Percentiles rank a stretch among this genome's conserved stretches.
phyloP scores from a whole-genome alignment of 352 stramenopile species.

The Phytopythium boreale region DNA sequence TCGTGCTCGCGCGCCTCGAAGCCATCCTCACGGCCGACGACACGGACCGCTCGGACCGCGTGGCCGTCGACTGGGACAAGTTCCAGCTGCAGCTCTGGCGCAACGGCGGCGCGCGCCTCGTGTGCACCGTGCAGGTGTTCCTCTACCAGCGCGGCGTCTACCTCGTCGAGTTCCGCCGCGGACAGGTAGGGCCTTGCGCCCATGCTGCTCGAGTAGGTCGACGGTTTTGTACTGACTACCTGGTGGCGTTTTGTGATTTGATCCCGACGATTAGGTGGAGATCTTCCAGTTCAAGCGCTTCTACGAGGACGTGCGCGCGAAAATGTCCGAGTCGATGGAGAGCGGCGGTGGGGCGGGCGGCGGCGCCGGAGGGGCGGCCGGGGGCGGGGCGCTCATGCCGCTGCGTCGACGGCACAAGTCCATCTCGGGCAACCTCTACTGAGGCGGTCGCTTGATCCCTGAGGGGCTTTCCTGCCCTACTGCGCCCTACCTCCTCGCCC shows the following conservation, averaged over 20 bases:
- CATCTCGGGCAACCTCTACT: conserved; percentile 25
- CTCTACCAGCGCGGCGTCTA: conserved; percentile 80
- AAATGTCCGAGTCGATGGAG: conserved; percentile 57
- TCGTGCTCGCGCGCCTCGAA: conserved; percentile 72
- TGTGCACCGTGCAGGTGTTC: conserved; percentile 79
- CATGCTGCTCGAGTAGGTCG: not conserved
- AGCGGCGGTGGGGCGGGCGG: not conserved
- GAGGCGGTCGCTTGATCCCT: not conserved
- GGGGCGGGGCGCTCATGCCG: conserved; percentile 7
- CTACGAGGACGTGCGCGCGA: conserved; percentile 73
- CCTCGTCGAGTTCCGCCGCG: conserved; percentile 74
- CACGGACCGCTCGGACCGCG: conserved; percentile 34
- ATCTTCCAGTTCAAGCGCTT: conserved; percentile 89
- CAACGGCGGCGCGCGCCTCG: conserved; percentile 37
- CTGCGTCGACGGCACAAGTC: conserved; percentile 72
- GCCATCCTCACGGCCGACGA: conserved; percentile 27
- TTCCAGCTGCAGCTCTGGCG: conserved; percentile 75
- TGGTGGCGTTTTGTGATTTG: too few relatives aligned
- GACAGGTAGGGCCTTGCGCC: conserved; percentile 50
- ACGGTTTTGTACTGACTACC: too few relatives aligned
- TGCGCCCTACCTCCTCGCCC: not conserved
- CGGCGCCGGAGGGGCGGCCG: conserved; percentile 6
- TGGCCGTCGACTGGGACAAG: conserved; percentile 66
- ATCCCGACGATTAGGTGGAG: conserved; percentile 57
- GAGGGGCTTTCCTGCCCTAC: not conserved